phyloP scores from a whole-genome alignment of 2,329 filamentous ascomycete species.

The Fusarium sp. region DNA sequence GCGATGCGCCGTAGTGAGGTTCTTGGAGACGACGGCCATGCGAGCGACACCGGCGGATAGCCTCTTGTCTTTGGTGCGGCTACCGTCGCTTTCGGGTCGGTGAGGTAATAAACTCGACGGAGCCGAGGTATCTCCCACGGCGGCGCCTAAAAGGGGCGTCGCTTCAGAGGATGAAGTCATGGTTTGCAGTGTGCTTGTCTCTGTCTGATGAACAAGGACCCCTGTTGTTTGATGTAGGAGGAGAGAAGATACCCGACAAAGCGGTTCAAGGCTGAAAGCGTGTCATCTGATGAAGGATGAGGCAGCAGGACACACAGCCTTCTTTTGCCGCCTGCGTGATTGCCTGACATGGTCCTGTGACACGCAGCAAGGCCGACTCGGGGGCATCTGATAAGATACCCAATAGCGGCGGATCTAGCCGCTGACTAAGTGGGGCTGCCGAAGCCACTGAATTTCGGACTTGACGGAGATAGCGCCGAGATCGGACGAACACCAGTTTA shows the following conservation, averaged over 20 bases:
- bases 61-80: slow-evolving; percentile 12
- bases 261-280: background rate
- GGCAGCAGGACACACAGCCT: background rate
- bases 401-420: slow-evolving; percentile 43
- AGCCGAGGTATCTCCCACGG: background rate
- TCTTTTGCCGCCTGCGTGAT: background rate
- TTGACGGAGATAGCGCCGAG: background rate
- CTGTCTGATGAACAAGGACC: background rate
- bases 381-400: slow-evolving; percentile 44
- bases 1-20: slow-evolving; percentile 60
- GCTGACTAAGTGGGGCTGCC: slow-evolving; percentile 21
- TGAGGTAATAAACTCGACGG: slow-evolving; percentile 22
- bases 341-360: slow-evolving; percentile 30
- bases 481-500: background rate
- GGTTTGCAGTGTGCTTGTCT: background rate
- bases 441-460: background rate
- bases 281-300: slow-evolving; percentile 17
- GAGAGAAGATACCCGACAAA: background rate
- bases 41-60: slow-evolving; percentile 60
- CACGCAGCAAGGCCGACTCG: slow-evolving; percentile 15
- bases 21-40: slow-evolving; percentile 61
- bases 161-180: slow-evolving; percentile 23
- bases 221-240: background rate
- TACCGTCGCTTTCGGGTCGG: background rate
- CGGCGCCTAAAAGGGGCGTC: slow-evolving; percentile 24